phyloP scores from a whole-genome alignment of 495 filamentous ascomycete genomes.

The Lichina pygmaea region DNA sequence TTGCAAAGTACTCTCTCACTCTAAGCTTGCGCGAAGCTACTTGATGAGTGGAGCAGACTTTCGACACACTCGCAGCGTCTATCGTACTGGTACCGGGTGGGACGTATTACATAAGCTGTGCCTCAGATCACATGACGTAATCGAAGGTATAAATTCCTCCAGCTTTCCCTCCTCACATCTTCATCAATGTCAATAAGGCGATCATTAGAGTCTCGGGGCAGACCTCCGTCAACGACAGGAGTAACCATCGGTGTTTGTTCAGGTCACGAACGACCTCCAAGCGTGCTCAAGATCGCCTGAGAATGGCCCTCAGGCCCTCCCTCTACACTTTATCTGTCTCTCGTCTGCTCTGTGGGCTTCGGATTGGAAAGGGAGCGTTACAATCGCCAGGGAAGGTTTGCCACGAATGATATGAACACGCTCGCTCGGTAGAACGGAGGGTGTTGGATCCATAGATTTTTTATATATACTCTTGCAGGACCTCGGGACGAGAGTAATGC shows the following conservation, averaged over 20 bases:
- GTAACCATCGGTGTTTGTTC: constrained; percentile 66
- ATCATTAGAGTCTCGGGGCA: constrained; percentile 99
- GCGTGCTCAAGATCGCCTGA: constrained; percentile 99
- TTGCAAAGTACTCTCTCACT: too few species aligned
- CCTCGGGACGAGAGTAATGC: constrained; percentile 1
- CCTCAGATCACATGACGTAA: constrained; percentile 7
- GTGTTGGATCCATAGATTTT: constrained; percentile 1
- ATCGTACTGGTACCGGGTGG: too few species aligned
- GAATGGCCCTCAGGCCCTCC: constrained; percentile 38
- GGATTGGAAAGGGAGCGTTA: constrained; percentile 15
- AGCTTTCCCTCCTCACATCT: constrained; percentile 1
- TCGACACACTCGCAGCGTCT: too few species aligned
- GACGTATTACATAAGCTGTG: neutral
- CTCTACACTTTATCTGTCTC: constrained; percentile 31
- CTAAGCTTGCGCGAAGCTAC: too few species aligned
- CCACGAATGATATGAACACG: neutral
- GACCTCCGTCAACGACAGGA: constrained; percentile 18
- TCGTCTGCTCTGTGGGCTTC: constrained; percentile 9
- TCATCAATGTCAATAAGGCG: constrained; percentile 73
- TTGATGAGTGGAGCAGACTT: too few species aligned
- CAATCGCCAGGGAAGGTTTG: constrained; percentile 1
- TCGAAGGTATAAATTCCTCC: neutral
- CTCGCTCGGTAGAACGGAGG: neutral
- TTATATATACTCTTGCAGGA: constrained; percentile 1
- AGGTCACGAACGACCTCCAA: constrained; percentile 55